Evolutionary conservation across 495 filamentous ascomycete species (phyloP).

Genomic region (Xylaria sp.): DNA sequence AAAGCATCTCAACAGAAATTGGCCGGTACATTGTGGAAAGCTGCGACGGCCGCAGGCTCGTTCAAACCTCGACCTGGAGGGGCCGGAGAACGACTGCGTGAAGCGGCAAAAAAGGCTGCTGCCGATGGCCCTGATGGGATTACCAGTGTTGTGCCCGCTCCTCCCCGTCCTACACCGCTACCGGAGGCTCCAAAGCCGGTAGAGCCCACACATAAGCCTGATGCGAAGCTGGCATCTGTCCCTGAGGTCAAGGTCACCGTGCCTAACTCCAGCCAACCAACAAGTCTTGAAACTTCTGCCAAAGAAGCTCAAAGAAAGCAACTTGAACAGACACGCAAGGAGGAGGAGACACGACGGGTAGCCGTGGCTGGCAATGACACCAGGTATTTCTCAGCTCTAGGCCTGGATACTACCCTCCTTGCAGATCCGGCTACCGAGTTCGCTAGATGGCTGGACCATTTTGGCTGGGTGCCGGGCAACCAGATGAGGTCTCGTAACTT

Average conservation of each 20-base stretch:
- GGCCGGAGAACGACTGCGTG: slow-evolving; percentile 74
- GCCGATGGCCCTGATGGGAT: slow-evolving; percentile 81
- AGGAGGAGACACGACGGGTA: slow-evolving; percentile 57
- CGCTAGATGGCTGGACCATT: slow-evolving; percentile 80
- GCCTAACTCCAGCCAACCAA: slow-evolving; percentile 45
- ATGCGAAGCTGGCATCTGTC: slow-evolving; percentile 45
- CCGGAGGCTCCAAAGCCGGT: slow-evolving; percentile 33
- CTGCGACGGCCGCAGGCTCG: slow-evolving; percentile 75
- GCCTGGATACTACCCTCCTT: slow-evolving; percentile 72
- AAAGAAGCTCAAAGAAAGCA: slow-evolving; percentile 52
- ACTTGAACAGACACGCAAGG: slow-evolving; percentile 43
- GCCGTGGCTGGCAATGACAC: slow-evolving; percentile 74
- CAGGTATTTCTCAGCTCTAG: slow-evolving; percentile 79
- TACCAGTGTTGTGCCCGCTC: slow-evolving; percentile 82
- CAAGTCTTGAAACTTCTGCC: slow-evolving; percentile 46
- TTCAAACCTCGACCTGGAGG: slow-evolving; percentile 88
- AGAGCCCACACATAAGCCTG: slow-evolving; percentile 42
- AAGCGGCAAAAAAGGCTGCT: slow-evolving; percentile 56
- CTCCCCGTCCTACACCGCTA: slow-evolving; percentile 53
- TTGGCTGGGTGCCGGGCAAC: slow-evolving; percentile 83
- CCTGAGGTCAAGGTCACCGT: slow-evolving; percentile 60
- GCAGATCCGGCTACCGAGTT: slow-evolving; percentile 70
- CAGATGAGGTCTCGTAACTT: slow-evolving; percentile 73
- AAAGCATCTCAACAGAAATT: slow-evolving; percentile 74
- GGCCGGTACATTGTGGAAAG: slow-evolving; percentile 81